Conservation (phyloP, 1,139 yeast genomes). For the Lipomyces yarrowii region DNA sequence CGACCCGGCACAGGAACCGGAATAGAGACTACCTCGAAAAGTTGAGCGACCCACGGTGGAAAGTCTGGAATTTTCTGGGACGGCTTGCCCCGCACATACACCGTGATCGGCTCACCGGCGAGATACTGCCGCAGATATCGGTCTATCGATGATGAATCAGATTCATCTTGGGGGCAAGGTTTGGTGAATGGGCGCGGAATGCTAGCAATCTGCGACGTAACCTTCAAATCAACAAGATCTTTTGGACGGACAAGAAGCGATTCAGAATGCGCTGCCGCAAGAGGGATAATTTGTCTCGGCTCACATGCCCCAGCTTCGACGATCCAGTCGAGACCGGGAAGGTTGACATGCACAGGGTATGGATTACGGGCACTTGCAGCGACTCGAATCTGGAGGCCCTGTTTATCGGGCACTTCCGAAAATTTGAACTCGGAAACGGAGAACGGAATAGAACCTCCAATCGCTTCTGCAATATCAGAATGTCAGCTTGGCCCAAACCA, state of each 20-base stretch:
- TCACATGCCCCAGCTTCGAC: conserved; percentile 28
- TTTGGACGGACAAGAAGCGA: conserved; percentile 17
- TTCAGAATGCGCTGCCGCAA: conserved; percentile 27
- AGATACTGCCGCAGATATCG: conserved; percentile 20
- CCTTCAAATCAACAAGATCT: conserved; percentile 15
- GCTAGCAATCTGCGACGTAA: conserved; percentile 12
- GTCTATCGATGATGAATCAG: conserved; percentile 28
- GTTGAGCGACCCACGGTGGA: conserved; percentile 25
- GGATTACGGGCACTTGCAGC: conserved; percentile 27
- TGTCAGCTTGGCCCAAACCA: neutral
- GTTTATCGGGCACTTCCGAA: conserved; percentile 4
- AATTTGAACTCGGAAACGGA: conserved; percentile 26
- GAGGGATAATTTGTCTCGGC: conserved; percentile 10
- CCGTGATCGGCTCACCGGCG: conserved; percentile 24
- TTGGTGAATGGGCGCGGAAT: conserved; percentile 24
- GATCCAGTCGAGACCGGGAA: conserved; percentile 28
- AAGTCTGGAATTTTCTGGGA: conserved; percentile 22
- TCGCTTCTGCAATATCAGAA: conserved; percentile 4
- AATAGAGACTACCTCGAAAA: conserved; percentile 20
- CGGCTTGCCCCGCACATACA: conserved; percentile 28
- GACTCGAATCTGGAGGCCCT: conserved; percentile 24
- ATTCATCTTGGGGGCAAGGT: conserved; percentile 18
- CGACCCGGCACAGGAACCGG: conserved; percentile 31
- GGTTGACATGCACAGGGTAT: conserved; percentile 23
- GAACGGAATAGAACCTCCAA: conserved; percentile 23